A percentile compares a stretch with the other conserved stretches of the same genome.
Conservation (phyloP, 805 yeast species). For the Priceomyces medius region DNA sequence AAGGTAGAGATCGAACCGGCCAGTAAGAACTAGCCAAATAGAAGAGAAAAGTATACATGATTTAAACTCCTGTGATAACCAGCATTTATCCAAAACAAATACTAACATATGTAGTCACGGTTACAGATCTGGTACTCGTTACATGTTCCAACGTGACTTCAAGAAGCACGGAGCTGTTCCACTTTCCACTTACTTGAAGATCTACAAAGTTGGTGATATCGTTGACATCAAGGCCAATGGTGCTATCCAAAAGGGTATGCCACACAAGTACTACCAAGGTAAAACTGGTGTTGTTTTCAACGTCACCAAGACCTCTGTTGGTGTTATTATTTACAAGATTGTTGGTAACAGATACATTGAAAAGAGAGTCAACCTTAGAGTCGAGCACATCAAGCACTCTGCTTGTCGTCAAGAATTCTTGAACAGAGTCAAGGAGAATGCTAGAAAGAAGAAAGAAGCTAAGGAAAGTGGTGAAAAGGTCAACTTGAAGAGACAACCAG, state of each 20-base stretch:
- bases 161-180: conserved; percentile 94
- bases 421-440: conserved; percentile 97
- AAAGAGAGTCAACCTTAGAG: conserved; percentile 97
- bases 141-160: conserved; percentile 99
- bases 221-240: conserved; percentile 99
- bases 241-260: conserved; percentile 99
- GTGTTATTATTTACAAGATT: conserved; percentile 97
- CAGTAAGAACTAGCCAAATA: too few species aligned
- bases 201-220: conserved; percentile 98
- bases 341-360: conserved; percentile 99
- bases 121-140: conserved; percentile 99
- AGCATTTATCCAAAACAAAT: neutral
- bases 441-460: conserved; percentile 90
- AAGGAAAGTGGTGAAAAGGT: conserved; percentile 90
- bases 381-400: conserved; percentile 99
- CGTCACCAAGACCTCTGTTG: conserved; percentile 97
- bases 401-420: conserved; percentile 99
- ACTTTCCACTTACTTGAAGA: conserved; percentile 94
- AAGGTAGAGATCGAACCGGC: too few species aligned
- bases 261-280: conserved; percentile 99
- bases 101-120: conserved; percentile 56
- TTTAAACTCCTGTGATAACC: neutral
- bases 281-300: conserved; percentile 99
- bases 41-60: too few species aligned
- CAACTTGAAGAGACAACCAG: conserved; percentile 97